Evolutionary conservation across 108 stramenopile species (phyloP).

Genomic region (Cyclotella distinguenda): DNA sequence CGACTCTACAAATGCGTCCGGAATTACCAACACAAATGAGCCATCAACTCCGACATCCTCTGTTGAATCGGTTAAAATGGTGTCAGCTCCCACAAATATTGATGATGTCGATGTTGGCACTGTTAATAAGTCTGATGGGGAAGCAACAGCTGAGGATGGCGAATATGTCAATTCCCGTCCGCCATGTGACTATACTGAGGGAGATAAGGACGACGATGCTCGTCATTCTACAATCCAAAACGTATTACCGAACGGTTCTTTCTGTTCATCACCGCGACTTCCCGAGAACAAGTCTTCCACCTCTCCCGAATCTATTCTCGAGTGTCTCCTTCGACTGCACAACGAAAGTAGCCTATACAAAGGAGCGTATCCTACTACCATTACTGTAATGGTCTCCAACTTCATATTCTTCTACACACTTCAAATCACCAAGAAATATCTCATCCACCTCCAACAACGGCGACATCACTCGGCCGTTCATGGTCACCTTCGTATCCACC

Average conservation of each 20-base stretch:
- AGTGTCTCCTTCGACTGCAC: conserved; percentile 52
- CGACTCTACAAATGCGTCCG: neutral
- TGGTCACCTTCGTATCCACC: neutral
- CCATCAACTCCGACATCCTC: neutral
- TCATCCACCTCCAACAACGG: conserved; percentile 18
- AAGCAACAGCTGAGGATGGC: no score
- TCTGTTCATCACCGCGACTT: neutral
- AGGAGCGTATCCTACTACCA: conserved; percentile 63
- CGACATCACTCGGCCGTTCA: neutral
- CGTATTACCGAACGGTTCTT: neutral
- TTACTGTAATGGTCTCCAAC: conserved; percentile 66
- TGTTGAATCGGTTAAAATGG: conserved; percentile 1
- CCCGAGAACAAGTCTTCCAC: no score
- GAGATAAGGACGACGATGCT: neutral
- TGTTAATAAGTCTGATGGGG: no score
- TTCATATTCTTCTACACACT: conserved; percentile 78
- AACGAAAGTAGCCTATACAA: conserved; percentile 58
- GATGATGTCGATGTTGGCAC: neutral
- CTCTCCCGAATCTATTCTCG: conserved; percentile 36
- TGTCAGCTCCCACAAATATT: neutral
- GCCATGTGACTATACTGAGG: neutral
- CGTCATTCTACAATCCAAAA: neutral
- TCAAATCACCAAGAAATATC: conserved; percentile 40
- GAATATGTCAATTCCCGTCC: neutral
- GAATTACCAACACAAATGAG: neutral